Evolutionary conservation across 2,329 filamentous ascomycete genomes (phyloP), one percentile per base, ranked within the genome.

Genomic region (Colletotrichum liaoningense): DNA sequence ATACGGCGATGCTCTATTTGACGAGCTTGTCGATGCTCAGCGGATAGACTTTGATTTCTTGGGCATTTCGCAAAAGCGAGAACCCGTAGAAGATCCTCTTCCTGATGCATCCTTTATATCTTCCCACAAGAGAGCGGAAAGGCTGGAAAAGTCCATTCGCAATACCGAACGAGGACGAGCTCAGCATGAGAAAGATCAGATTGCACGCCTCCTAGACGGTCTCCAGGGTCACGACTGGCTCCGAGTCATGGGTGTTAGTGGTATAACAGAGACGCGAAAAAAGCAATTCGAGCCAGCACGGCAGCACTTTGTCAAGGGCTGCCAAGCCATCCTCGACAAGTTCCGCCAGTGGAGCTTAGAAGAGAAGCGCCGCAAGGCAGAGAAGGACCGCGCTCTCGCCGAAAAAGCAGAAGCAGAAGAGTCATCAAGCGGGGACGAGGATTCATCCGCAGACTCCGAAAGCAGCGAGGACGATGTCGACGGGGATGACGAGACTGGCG

Each of bases 151-250:
- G 68, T 89, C 89, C 1, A 91, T 92, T 60, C 86, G 91, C 38
- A 93, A 93, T 75, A 86, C 89, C 0, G 91, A 93, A 78, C 91
- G 89, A 78, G 90, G 89, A 14, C 87, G 90, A 11, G 91, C 91
- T 19, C 90, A 92, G 76, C 91, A 93, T 84, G 91, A 93, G 77
- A 90, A 88, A 76, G 90, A 92, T 73, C 90, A 92, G 77, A 89
- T 93, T 54, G 88, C 90, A 67, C 87, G 90, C 42, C 82, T 93
- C 19, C 87, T 98, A 7, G 95, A 97, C 67, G 95, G 95, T 22
- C 88, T 99, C 1, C 93, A 95, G 80, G 94, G 96, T 2, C 94
- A 94, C 71, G 97, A 98, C 82, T 99, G 97, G 97, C 87, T 98
- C 69, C 92, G 94, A 74, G 90, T 95, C 4, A 95, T 99, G 91